phyloP scores from a whole-genome alignment of 1,284 basidiomycete genomes.

The Microbotryum scabiosae region DNA sequence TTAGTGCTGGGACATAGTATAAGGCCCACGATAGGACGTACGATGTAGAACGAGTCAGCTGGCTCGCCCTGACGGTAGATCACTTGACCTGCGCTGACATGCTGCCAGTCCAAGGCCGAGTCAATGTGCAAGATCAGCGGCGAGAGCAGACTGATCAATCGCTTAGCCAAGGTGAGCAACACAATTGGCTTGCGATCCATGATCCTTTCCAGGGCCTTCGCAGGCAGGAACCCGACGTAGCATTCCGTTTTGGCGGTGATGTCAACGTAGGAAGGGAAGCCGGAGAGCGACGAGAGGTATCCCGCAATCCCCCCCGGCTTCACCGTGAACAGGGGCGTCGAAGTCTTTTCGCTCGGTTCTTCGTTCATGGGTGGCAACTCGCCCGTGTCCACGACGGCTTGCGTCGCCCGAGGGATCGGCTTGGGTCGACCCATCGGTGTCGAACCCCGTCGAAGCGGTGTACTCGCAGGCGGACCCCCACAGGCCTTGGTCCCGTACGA shows the following conservation, averaged over 20 bases:
- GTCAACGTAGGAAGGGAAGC: constrained; percentile 88
- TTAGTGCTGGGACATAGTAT: too few relatives aligned
- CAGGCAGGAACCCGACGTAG: constrained; percentile 89
- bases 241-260: constrained; percentile 94
- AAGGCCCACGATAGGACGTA: too few relatives aligned
- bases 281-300: constrained; percentile 88
- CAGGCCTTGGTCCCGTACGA: too few relatives aligned
- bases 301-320: constrained; percentile 98
- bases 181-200: constrained; percentile 93
- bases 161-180: constrained; percentile 88
- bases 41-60: constrained; percentile 94
- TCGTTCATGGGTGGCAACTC: too few relatives aligned
- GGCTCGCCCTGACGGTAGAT: constrained; percentile 83
- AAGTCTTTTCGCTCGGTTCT: constrained; percentile 4
- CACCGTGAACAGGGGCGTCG: constrained; percentile 65
- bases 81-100: constrained; percentile 81
- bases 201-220: constrained; percentile 75
- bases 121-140: constrained; percentile 95
- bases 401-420: too few relatives aligned
- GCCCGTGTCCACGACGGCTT: too few relatives aligned
- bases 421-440: too few relatives aligned
- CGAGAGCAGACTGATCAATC: constrained; percentile 84
- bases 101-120: constrained; percentile 95
- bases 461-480: too few relatives aligned
- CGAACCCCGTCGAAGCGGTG: too few relatives aligned